Evolutionary conservation across 108 stramenopile genomes (phyloP).

Genomic region (Nitzschia sp.): DNA sequence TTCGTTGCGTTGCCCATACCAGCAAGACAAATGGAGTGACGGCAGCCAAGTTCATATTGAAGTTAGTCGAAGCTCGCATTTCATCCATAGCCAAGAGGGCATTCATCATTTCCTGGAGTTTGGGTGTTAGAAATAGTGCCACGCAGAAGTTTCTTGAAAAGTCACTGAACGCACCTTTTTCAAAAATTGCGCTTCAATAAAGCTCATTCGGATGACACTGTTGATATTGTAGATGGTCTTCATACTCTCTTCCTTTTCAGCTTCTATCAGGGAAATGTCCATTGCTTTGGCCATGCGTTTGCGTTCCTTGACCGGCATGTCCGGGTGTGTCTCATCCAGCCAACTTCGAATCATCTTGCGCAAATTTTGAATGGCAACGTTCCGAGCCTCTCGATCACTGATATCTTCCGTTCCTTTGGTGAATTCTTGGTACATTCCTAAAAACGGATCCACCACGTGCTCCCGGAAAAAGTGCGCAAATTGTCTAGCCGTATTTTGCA

Average conservation of each 20-base stretch:
- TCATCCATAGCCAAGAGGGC: constrained; percentile 90
- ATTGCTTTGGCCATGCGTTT: constrained; percentile 57
- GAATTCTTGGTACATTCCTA: constrained; percentile 70
- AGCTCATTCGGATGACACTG: constrained; percentile 78
- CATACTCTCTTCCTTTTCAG: constrained; percentile 77
- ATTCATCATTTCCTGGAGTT: constrained; percentile 76
- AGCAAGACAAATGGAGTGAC: constrained; percentile 84
- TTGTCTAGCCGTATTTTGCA: constrained; percentile 39
- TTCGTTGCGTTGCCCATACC: constrained; percentile 42
- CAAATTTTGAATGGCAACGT: constrained; percentile 66
- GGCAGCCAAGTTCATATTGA: constrained; percentile 87
- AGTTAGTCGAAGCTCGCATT: constrained; percentile 81
- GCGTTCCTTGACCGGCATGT: constrained; percentile 64
- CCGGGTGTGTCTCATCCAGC: constrained; percentile 84
- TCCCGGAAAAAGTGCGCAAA: constrained; percentile 59
- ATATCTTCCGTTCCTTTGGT: constrained; percentile 67
- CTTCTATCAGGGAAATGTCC: constrained; percentile 85
- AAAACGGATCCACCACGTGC: constrained; percentile 66
- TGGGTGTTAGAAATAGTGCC: background rate
- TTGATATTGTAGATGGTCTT: constrained; percentile 80
- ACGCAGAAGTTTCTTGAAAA: no score
- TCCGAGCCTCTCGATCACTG: constrained; percentile 74
- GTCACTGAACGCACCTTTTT: constrained; percentile 63
- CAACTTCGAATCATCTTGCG: constrained; percentile 88
- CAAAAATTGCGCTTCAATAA: constrained; percentile 93